Percentiles rank a stretch among this genome's conserved stretches.
These are phyloP conservation scores for Isatis tinctoria DNA, from an alignment of 345 rosid genomes.

Conservation along the genomic window DNA sequence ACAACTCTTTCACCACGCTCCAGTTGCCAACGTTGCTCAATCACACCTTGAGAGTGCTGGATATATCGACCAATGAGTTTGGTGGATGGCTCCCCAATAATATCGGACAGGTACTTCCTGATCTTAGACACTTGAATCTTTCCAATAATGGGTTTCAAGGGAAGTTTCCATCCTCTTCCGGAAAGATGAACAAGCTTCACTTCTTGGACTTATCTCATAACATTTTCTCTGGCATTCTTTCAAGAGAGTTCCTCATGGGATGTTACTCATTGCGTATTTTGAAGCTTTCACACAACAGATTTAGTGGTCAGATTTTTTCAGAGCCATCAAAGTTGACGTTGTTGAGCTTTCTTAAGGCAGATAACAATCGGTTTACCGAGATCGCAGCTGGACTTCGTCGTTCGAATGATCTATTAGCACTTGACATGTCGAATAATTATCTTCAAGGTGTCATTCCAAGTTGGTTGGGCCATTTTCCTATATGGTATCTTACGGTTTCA, in stretches of 20 bases:
- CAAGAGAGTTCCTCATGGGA: neutral
- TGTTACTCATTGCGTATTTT: neutral
- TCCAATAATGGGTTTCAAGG: neutral
- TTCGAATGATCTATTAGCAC: accelerated
- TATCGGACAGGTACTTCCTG: neutral
- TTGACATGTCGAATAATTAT: neutral
- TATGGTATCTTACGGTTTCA: neutral
- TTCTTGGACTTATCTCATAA: constrained; percentile 17
- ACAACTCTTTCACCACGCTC: constrained; percentile 16
- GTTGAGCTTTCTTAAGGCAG: neutral
- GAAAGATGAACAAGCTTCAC: neutral
- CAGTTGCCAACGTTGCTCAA: neutral
- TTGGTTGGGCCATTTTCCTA: neutral
- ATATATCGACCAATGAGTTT: neutral
- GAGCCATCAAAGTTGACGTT: accelerated
- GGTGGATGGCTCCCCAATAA: neutral
- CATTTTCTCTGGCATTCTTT: neutral
- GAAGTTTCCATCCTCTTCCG: neutral
- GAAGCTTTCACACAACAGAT: constrained; percentile 1
- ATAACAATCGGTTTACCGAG: neutral
- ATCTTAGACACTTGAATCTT: neutral
- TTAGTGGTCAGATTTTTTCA: neutral
- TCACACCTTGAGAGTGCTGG: neutral
- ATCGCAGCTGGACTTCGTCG: neutral
- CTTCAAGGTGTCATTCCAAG: neutral